These are phyloP conservation scores for Staphylotrichum tortipilum DNA, from an alignment of 495 filamentous ascomycete genomes.

Conservation along the genomic window DNA sequence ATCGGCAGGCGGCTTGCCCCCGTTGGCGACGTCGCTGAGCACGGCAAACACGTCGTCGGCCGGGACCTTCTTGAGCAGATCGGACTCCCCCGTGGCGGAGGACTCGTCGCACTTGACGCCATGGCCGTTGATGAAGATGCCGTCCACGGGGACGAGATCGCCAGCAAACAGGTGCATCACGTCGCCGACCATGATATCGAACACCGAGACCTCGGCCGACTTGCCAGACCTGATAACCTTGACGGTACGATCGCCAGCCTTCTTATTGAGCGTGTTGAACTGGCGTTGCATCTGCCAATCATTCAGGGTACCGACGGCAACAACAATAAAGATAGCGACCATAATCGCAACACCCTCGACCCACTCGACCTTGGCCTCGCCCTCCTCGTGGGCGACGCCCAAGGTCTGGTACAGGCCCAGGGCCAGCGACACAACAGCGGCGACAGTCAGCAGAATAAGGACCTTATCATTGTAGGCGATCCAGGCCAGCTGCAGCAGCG, in stretches of 20 bases:
- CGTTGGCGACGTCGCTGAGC: constrained; percentile 50
- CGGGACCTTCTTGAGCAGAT: constrained; percentile 62
- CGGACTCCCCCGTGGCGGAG: constrained; percentile 77
- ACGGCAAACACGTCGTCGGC: constrained; percentile 70
- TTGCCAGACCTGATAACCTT: constrained; percentile 73
- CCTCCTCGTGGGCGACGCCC: constrained; percentile 38
- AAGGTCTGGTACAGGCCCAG: constrained; percentile 69
- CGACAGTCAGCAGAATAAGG: constrained; percentile 62
- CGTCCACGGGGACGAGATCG: constrained; percentile 68
- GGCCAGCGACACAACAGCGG: constrained; percentile 61
- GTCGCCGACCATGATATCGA: constrained; percentile 65
- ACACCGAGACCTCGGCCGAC: constrained; percentile 60
- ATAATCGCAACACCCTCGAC: constrained; percentile 74
- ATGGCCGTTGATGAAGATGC: constrained; percentile 61
- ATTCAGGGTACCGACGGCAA: constrained; percentile 63
- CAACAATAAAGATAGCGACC: constrained; percentile 68
- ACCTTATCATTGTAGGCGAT: constrained; percentile 82
- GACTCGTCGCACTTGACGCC: constrained; percentile 76
- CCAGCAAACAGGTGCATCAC: constrained; percentile 65
- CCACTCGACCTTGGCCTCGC: constrained; percentile 57
- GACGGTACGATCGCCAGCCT: constrained; percentile 68
- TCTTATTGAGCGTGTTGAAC: constrained; percentile 68
- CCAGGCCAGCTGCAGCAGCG: constrained; percentile 66
- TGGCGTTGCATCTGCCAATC: constrained; percentile 79
- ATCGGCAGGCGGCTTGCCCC: constrained; percentile 39